Evolutionary conservation across 768 basidiomycete genomes (phyloP).

Genomic region (Boletus rex-veris): DNA sequence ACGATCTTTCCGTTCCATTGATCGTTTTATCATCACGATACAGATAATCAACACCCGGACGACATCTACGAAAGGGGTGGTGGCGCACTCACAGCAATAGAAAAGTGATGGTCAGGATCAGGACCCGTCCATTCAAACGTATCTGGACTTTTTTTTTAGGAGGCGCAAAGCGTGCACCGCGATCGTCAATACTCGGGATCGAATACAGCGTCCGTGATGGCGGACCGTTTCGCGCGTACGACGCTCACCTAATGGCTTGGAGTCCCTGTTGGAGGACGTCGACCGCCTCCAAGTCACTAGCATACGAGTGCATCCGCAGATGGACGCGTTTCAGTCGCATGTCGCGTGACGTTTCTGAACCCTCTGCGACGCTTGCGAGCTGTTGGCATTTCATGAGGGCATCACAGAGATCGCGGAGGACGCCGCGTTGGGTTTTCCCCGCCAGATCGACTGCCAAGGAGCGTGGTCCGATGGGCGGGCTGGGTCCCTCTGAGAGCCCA

Average conservation of each 20-base stretch:
- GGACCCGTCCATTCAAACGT: conserved; percentile 57
- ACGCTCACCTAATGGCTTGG: conserved; percentile 35
- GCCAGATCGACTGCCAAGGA: conserved; percentile 28
- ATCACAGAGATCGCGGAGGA: conserved; percentile 26
- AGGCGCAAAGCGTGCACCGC: neutral
- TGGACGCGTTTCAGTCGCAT: conserved; percentile 29
- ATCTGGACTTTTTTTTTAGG: conserved; percentile 36
- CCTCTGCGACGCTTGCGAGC: neutral
- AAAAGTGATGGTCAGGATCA: conserved; percentile 59
- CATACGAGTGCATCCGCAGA: conserved; percentile 41
- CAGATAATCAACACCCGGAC: neutral
- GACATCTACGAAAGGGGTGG: neutral
- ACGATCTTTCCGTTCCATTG: conserved; percentile 20
- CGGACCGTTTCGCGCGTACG: no score
- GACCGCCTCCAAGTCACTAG: conserved; percentile 24
- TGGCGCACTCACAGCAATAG: conserved; percentile 47
- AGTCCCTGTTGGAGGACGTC: conserved; percentile 34
- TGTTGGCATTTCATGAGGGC: conserved; percentile 26
- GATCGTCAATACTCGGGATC: neutral
- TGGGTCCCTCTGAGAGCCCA: conserved; percentile 1
- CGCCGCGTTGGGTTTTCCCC: conserved; percentile 27
- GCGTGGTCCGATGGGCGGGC: conserved; percentile 23
- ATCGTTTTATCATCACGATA: neutral
- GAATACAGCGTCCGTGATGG: neutral
- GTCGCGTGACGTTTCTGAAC: neutral